Conservation (phyloP, 768 basidiomycete species). For the Trametes villosa region DNA sequence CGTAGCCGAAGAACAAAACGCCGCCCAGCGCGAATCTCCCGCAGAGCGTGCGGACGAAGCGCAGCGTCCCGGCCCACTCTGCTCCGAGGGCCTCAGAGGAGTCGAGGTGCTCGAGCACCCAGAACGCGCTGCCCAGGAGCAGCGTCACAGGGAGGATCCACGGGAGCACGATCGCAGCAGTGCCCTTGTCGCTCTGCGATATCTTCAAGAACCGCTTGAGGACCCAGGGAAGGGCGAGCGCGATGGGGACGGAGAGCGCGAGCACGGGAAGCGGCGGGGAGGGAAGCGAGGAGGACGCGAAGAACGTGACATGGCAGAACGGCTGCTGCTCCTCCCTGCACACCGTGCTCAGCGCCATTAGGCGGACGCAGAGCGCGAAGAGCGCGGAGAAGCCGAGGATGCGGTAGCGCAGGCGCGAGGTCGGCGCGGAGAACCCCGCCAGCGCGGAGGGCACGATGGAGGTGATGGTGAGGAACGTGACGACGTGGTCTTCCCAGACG, state of each 20-base stretch:
- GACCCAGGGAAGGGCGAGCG: slow-evolving; percentile 58
- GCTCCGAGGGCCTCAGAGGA: slow-evolving; percentile 51
- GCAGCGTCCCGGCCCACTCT: slow-evolving; percentile 48
- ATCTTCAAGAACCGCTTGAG: slow-evolving; percentile 61
- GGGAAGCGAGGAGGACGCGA: slow-evolving; percentile 69
- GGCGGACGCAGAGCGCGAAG: slow-evolving; percentile 68
- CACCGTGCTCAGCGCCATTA: slow-evolving; percentile 83
- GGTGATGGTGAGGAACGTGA: slow-evolving; percentile 72
- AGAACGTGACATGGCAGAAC: slow-evolving; percentile 90
- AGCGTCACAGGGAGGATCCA: slow-evolving; percentile 62
- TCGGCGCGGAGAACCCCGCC: slow-evolving; percentile 69
- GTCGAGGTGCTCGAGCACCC: slow-evolving; percentile 84
- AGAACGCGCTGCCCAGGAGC: slow-evolving; percentile 63
- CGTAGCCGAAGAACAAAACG: slow-evolving; percentile 55
- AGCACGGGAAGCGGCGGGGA: slow-evolving; percentile 66
- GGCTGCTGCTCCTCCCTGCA: slow-evolving; percentile 96
- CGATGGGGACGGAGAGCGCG: slow-evolving; percentile 56
- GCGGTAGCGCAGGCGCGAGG: slow-evolving; percentile 67
- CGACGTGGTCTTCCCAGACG: slow-evolving; percentile 93
- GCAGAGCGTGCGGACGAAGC: slow-evolving; percentile 59
- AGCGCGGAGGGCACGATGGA: slow-evolving; percentile 65
- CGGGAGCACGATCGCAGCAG: slow-evolving; percentile 67
- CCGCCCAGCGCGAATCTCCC: slow-evolving; percentile 60
- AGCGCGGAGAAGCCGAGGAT: slow-evolving; percentile 74
- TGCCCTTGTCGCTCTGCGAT: slow-evolving; percentile 74